These are phyloP conservation scores for Scalesia atractyloides DNA, from an alignment of 129 eudicot genomes.

Conservation along the genomic window DNA sequence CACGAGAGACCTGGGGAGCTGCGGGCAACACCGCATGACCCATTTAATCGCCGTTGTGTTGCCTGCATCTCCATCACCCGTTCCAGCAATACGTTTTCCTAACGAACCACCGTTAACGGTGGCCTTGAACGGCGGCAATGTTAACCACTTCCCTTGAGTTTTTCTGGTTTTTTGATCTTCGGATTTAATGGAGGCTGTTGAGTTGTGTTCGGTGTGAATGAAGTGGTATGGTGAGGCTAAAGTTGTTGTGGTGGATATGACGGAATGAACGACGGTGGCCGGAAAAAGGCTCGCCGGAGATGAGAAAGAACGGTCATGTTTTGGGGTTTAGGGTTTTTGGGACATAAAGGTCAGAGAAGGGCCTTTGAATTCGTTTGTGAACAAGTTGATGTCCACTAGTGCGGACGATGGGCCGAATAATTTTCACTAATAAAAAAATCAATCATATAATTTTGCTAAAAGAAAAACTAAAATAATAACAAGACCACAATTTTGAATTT, in stretches of 20 bases:
- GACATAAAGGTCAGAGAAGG: neutral
- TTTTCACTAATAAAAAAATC: no score
- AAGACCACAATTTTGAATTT: no score
- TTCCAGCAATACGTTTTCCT: conserved; percentile 46
- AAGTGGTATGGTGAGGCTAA: conserved; percentile 7
- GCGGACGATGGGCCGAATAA: no score
- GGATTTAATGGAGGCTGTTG: conserved; percentile 15
- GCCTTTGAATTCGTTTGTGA: no score
- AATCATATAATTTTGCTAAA: no score
- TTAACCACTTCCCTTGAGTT: conserved; percentile 57
- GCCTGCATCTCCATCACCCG: conserved; percentile 9
- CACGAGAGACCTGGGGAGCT: conserved; percentile 79
- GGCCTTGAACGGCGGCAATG: conserved; percentile 64
- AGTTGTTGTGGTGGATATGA: conserved; percentile 14
- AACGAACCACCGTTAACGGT: conserved; percentile 53
- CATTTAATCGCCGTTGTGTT: conserved; percentile 77
- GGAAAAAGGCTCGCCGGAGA: conserved; percentile 53
- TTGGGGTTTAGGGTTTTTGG: conserved; percentile 33
- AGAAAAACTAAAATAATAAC: no score
- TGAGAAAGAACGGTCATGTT: conserved; percentile 43
- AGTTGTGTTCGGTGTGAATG: conserved; percentile 23
- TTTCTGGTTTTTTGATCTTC: conserved; percentile 30
- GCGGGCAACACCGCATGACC: conserved; percentile 83
- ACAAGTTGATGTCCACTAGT: no score
- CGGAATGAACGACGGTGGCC: conserved; percentile 34